Base-by-base conservation (phyloP, 2,329 filamentous ascomycete genomes). In the Aspergillus calidoustus region DNA sequence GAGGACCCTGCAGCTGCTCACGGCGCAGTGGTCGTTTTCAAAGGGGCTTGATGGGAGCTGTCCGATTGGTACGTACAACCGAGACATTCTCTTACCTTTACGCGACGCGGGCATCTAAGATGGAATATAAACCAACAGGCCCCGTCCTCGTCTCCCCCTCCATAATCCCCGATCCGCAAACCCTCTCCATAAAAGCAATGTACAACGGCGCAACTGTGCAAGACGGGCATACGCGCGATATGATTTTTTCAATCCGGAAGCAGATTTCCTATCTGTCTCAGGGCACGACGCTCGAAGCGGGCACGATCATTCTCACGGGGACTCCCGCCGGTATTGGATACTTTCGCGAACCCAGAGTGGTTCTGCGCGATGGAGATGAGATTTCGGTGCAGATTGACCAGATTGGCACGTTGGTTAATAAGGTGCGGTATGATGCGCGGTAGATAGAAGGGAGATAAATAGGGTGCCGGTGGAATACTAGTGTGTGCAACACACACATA, bases 251-350 rank as follows among this genome's bases (percentile, higher is more conserved):
- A n/a, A 70, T 81, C 34, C 62, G 73, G 9, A 69, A 76, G 43
- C 74, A 72, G 7, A 73, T 79, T 44, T 66, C 75, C 11, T 78
- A 74, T 34, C 52, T 79, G 4, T 77, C 74, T 2, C 73, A 76
- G 51, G 74, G 76, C 3, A 79, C 76, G 3, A 80, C 77, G 4
- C 66, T 80, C 13, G 75, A 74, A 55, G 66, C 66, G 11, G 77
- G 77, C 7, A 78, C 76, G 1, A 54, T 80, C 19, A 78, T 79
- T 56, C 74, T 79, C 69, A 79, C 76, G 7, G 77, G 77, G 22
- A 80, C 79, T 1, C 75, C 75, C 0, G 73, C 76, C 0, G 80
- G 81, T 25, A 79, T 82, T 19, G 81, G 81, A 5, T 73, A 75
- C 3, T 76, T 77, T 67, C 72, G 76, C 38, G 74, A 76, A 31